A percentile compares a stretch with the other conserved stretches of the same genome.
phyloP scores from a whole-genome alignment of 2,329 filamentous ascomycete species.

The Aspergillus aculeatus region DNA sequence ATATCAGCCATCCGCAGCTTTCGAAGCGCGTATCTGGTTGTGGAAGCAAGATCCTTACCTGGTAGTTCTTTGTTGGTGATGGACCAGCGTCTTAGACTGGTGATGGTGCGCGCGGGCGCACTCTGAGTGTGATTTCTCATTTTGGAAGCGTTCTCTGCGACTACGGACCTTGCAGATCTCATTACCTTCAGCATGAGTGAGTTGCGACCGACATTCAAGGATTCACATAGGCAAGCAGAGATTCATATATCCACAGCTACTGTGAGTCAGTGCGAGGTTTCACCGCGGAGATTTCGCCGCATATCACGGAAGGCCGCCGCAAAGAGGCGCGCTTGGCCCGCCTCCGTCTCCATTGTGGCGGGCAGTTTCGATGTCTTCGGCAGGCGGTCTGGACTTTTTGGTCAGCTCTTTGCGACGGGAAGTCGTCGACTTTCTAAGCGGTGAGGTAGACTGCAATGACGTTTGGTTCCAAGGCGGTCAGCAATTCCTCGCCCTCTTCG shows the following conservation, averaged over 20 bases:
- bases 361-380: background rate
- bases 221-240: background rate
- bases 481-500: background rate
- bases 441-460: background rate
- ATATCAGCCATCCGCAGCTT: background rate
- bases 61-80: conserved; percentile 71
- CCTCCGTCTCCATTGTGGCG: background rate
- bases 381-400: background rate
- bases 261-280: background rate
- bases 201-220: no score
- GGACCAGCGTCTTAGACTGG: conserved; percentile 80
- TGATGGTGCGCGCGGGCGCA: conserved; percentile 57
- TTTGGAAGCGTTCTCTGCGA: conserved; percentile 28
- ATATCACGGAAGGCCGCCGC: background rate
- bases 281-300: background rate
- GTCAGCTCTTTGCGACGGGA: no score
- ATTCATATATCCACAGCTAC: background rate
- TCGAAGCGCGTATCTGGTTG: background rate
- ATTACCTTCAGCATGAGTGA: conserved; percentile 15
- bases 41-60: conserved; percentile 42
- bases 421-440: background rate
- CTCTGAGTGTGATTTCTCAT: conserved; percentile 27
- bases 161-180: conserved; percentile 38
- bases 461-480: background rate
- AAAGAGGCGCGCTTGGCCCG: background rate